Base-by-base conservation (phyloP, 306 rosid species). In the Sindora glabra region DNA sequence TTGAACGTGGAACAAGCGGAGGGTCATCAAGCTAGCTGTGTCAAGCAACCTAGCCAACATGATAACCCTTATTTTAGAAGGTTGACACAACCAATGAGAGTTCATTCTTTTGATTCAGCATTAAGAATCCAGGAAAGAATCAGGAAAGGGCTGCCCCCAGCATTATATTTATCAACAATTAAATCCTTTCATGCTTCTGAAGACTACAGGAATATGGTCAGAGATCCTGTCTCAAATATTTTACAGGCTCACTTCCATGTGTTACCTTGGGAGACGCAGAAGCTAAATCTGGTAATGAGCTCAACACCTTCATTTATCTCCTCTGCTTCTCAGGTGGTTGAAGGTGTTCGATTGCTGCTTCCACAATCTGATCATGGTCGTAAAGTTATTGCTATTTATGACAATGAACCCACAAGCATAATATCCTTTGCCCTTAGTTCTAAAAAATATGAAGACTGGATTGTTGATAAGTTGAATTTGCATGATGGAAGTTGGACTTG, bases 171-270 rank as follows among this genome's bases (percentile, higher is more conserved):
- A 49, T 82, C 87, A 0, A 72, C 87, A 16, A 59, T 74, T 26
- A 59, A 72, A 77, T 89, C 99, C 62, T 94, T 94, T 68, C 99
- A 86, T 69, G 95, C 89, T 59, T 84, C 83, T 40, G 99, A 94
- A 61, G 95, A 89, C 33, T 94, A 82, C 74, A 74, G 70, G 79
- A 68, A 59, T 73, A 86, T 89, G 99, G 71, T 89, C 42, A 94
- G 84, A 71, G 94, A 86, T 59, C 95, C 95, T n/a, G 55, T 82
- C 66, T 74, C 90, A 38, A 78, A 68, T 53, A 69, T 79, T 40
- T 56, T 61, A 24, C 79, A 79, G 67, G 48, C 76, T 48, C 50
- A 51, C 68, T 72, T 83, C 59, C 88, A 81, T 70, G 70, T 64
- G 80, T 55, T 82, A 33, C 88, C 95, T 36, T 77, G 60, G 69